Base-by-base conservation (phyloP, 2,329 filamentous ascomycete genomes). In the Penicillium sp. region DNA sequence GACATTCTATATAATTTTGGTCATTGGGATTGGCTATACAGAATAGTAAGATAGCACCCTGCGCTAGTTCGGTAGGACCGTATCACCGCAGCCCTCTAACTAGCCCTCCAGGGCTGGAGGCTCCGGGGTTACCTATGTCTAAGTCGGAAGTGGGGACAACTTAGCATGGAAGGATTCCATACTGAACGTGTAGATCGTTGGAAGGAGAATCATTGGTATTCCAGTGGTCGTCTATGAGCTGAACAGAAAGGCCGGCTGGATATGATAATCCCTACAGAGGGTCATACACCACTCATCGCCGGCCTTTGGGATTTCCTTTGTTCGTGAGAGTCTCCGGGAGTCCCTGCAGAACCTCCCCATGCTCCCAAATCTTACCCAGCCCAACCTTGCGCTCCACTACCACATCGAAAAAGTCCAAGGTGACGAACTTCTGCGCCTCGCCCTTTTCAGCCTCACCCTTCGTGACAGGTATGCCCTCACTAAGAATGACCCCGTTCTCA, bases 361-460 rank as follows among this genome's bases (percentile, higher is more conserved):
- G 78, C 45, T 79, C 77, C 50, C 89, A 90, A 64, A 93, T 75
- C 67, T 91, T 85, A 10, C 86, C 80, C 65, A 84, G 76, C 0
- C 91, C 91, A 62, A 87, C 81, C 68, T 83, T 82, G 81, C 91
- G 87, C 64, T 96, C 75, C 44, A 89, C 77, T 0, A 93, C 91
- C 66, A 84, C 81, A 74, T 82, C 82, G 66, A 95, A 93, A 67
- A 87, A 90, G 63, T 81, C 79, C 21, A 82, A 72, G 31, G 84
- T 81, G 60, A 96, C 77, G 7, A 89, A 50, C 1, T 86, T 89
- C 23, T 62, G 50, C n/a, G 46, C 39, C 16, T 52, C 74, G 45
- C 75, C 82, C 56, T 82, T 67, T 13, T 75, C 77, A 39, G 63
- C 84, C 64, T 34, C 46, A 9, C 29, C 46, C 21, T 47, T 38